Conservation (phyloP, 768 basidiomycete species). For the Rhizopogon rudus region DNA sequence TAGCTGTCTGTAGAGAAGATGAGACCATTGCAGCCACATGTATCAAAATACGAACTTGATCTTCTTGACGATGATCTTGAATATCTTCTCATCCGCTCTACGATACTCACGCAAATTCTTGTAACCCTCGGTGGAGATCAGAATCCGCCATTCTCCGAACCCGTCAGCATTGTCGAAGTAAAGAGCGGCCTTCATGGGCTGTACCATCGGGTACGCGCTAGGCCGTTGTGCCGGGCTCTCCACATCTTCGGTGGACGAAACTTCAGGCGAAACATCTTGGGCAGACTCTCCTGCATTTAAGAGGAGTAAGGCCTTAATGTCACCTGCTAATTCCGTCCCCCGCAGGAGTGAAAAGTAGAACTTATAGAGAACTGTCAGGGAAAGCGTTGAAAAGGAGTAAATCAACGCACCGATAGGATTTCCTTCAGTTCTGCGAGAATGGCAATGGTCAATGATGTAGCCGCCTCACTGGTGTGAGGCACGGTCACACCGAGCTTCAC, state of each 20-base stretch:
- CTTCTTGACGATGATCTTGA: conserved; percentile 59
- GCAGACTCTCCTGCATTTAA: neutral
- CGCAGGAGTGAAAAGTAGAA: conserved; percentile 19
- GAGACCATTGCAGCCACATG: neutral
- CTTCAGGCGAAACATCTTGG: neutral
- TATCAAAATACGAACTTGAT: conserved; percentile 43
- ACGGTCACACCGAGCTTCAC: conserved; percentile 19
- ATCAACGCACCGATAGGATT: conserved; percentile 24
- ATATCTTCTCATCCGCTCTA: conserved; percentile 39
- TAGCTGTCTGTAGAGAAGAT: conserved; percentile 43
- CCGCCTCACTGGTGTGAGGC: conserved; percentile 22
- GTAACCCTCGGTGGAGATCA: conserved; percentile 48
- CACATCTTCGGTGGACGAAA: neutral
- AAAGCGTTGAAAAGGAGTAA: neutral
- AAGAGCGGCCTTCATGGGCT: conserved; percentile 55
- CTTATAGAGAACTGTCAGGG: conserved; percentile 7
- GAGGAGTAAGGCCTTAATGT: conserved; percentile 2
- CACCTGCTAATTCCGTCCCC: conserved; percentile 8
- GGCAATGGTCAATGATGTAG: conserved; percentile 1
- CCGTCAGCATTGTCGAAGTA: conserved; percentile 55
- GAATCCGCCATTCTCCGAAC: conserved; percentile 61
- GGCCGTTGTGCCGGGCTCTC: conserved; percentile 1
- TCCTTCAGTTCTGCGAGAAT: conserved; percentile 22
- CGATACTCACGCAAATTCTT: conserved; percentile 43
- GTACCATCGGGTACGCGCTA: conserved; percentile 40